These are phyloP conservation scores for Malus hybrid DNA, from an alignment of 331 rosid species.

Conservation along the genomic window DNA sequence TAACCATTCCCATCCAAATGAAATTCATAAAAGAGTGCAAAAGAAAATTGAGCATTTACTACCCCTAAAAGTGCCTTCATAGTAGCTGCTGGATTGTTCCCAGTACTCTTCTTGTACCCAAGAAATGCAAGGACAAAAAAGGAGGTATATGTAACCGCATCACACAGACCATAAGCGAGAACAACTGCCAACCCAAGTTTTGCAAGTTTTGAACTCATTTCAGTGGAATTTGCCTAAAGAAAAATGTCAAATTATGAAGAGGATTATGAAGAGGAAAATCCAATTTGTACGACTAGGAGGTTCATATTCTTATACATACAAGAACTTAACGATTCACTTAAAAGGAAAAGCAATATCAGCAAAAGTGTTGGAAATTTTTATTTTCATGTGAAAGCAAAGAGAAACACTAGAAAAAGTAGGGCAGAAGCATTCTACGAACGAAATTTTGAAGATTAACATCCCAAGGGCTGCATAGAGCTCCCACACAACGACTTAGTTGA, in stretches of 20 bases:
- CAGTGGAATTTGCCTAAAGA: background rate
- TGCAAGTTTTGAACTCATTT: background rate
- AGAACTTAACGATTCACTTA: too few species aligned
- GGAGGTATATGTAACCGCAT: background rate
- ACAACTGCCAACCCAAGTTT: conserved; percentile 4
- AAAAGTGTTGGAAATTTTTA: background rate
- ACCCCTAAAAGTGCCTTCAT: background rate
- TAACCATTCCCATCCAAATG: too few species aligned
- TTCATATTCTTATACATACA: background rate
- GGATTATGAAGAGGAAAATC: background rate
- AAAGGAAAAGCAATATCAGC: too few species aligned
- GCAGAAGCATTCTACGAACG: background rate
- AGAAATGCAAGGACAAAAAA: conserved; percentile 7
- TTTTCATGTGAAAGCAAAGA: background rate
- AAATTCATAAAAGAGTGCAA: too few species aligned
- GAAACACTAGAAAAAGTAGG: too few species aligned
- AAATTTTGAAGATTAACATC: background rate
- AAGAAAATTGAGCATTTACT: too few species aligned
- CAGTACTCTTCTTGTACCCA: background rate
- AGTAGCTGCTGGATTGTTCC: conserved; percentile 1
- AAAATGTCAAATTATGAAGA: background rate
- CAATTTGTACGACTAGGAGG: background rate
- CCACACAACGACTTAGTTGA: too few species aligned
- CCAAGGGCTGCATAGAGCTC: too few species aligned
- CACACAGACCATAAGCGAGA: background rate